These are phyloP conservation scores for Akanthomyces uredinophilus DNA, from an alignment of 2,329 filamentous ascomycete species.

Conservation along the genomic window DNA sequence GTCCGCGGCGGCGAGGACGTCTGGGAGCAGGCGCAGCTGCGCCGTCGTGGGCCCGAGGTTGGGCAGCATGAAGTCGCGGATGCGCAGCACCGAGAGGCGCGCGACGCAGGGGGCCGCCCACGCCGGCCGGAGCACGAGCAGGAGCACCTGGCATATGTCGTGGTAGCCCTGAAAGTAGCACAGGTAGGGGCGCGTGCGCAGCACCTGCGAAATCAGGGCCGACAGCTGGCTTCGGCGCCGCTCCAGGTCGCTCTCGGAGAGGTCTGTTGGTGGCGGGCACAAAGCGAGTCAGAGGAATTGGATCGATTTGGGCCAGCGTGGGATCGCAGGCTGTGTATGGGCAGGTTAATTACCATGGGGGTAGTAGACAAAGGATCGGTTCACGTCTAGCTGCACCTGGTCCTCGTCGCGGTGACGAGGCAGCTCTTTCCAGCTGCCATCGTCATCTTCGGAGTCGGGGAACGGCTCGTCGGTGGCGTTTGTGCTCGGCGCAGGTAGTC, in stretches of 20 bases:
- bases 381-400: slow-evolving; percentile 87
- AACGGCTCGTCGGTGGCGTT: slow-evolving; percentile 16
- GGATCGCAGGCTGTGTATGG: neutral
- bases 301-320: neutral
- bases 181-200: slow-evolving; percentile 76
- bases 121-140: slow-evolving; percentile 70
- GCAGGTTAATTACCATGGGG: slow-evolving; percentile 59
- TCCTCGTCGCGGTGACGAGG: slow-evolving; percentile 80
- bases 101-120: slow-evolving; percentile 60
- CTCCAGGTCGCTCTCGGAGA: slow-evolving; percentile 63
- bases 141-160: slow-evolving; percentile 93
- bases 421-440: slow-evolving; percentile 52
- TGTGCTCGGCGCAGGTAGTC: neutral
- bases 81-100: slow-evolving; percentile 81
- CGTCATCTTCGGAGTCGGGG: slow-evolving; percentile 17
- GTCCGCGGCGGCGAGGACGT: slow-evolving; percentile 70
- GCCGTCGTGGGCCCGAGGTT: slow-evolving; percentile 73
- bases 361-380: slow-evolving; percentile 97
- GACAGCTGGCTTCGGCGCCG: slow-evolving; percentile 71
- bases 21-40: slow-evolving; percentile 82
- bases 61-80: slow-evolving; percentile 96
- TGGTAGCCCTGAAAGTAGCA: slow-evolving; percentile 99
- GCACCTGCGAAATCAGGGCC: slow-evolving; percentile 70
- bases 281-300: neutral
- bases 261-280: slow-evolving; percentile 40